Evolutionary conservation across 2,329 filamentous ascomycete genomes (phyloP).

Genomic region (Diplodia mutila): DNA sequence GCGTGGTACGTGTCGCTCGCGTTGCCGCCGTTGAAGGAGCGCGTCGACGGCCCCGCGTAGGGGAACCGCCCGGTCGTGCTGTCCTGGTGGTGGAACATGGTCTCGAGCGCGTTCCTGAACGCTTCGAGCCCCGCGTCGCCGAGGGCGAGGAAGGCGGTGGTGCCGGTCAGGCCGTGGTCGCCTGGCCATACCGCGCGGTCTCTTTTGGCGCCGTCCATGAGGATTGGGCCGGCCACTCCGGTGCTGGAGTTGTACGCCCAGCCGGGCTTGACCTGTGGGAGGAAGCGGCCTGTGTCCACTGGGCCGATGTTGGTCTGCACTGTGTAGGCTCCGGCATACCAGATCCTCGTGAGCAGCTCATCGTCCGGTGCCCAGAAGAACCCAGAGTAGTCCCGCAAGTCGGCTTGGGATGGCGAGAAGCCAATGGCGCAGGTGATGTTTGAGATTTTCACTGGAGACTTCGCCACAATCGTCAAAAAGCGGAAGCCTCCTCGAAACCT

Average conservation of each 20-base stretch:
- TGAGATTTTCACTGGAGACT: slow-evolving; percentile 36
- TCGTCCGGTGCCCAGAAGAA: slow-evolving; percentile 40
- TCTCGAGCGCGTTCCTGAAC: slow-evolving; percentile 33
- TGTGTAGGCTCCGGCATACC: slow-evolving; percentile 59
- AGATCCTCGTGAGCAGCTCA: slow-evolving; percentile 46
- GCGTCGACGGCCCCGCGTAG: slow-evolving; percentile 42
- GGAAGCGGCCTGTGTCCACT: neutral
- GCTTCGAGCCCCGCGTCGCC: slow-evolving; percentile 50
- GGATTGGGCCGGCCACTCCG: slow-evolving; percentile 41
- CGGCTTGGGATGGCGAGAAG: slow-evolving; percentile 55
- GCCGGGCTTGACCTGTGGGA: slow-evolving; percentile 10
- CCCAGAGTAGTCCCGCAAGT: slow-evolving; percentile 45
- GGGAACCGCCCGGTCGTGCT: slow-evolving; percentile 36
- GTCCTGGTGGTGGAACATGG: slow-evolving; percentile 49
- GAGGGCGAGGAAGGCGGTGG: slow-evolving; percentile 45
- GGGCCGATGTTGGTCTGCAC: slow-evolving; percentile 51
- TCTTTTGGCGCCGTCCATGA: slow-evolving; percentile 48
- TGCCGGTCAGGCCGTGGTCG: slow-evolving; percentile 55
- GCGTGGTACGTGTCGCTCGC: slow-evolving; percentile 46
- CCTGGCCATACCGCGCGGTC: slow-evolving; percentile 52
- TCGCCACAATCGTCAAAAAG: slow-evolving; percentile 45
- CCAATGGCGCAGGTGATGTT: slow-evolving; percentile 50
- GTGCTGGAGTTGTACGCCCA: slow-evolving; percentile 44
- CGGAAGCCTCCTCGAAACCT: slow-evolving; percentile 57
- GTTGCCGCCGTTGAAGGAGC: slow-evolving; percentile 40